Evolutionary conservation across 768 basidiomycete genomes (phyloP).

Genomic region (Mycena galericulata): DNA sequence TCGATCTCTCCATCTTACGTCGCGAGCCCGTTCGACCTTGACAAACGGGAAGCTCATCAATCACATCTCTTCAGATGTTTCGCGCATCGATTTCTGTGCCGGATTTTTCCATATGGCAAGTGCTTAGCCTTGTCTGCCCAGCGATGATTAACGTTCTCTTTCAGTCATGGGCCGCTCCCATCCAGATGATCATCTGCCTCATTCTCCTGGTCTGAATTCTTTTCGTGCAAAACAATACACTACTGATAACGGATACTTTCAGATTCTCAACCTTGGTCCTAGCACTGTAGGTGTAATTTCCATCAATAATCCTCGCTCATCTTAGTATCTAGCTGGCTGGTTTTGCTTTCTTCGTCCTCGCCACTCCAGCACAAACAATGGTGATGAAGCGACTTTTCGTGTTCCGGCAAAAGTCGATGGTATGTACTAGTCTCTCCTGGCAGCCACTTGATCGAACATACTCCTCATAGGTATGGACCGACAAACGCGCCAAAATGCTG

Average conservation of each 20-base stretch:
- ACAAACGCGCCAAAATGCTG: conserved; percentile 88
- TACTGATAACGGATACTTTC: neutral
- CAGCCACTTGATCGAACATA: too few relatives aligned
- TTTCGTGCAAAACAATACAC: neutral
- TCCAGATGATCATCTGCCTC: conserved; percentile 84
- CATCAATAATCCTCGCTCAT: neutral
- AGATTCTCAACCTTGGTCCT: conserved; percentile 76
- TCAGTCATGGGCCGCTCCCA: conserved; percentile 76
- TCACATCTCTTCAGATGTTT: conserved; percentile 78
- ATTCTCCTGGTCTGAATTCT: conserved; percentile 59
- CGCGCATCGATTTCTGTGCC: conserved; percentile 89
- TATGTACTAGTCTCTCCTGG: too few relatives aligned
- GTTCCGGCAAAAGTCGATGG: conserved; percentile 80
- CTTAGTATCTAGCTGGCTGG: conserved; percentile 51
- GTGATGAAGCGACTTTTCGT: conserved; percentile 81
- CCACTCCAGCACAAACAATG: conserved; percentile 77
- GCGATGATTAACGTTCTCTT: conserved; percentile 2
- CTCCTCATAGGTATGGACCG: too few relatives aligned
- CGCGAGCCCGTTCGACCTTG: conserved; percentile 71
- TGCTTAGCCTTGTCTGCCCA: neutral
- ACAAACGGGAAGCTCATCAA: conserved; percentile 72
- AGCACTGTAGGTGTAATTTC: conserved; percentile 50
- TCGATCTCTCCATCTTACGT: conserved; percentile 72
- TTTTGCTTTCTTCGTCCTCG: conserved; percentile 71
- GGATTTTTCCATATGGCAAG: conserved; percentile 81